Percentiles rank a stretch among this genome's conserved stretches.
These are phyloP conservation scores for Mycena galopus DNA, from an alignment of 768 basidiomycete genomes.

Conservation along the genomic window DNA sequence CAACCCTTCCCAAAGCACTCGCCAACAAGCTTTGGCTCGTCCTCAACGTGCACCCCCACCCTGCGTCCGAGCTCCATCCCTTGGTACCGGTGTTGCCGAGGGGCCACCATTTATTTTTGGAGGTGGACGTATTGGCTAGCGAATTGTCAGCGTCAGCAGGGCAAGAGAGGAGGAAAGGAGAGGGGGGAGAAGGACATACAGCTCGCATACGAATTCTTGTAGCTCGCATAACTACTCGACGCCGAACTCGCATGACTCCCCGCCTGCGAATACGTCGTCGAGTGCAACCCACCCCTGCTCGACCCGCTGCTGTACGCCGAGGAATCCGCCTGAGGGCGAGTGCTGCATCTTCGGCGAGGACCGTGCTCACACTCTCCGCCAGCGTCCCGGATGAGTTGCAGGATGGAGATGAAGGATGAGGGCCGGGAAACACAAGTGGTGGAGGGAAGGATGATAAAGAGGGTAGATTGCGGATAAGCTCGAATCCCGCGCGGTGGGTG, in stretches of 20 bases:
- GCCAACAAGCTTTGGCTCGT: slow-evolving; percentile 82
- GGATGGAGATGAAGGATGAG: too few species aligned
- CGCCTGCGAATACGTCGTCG: slow-evolving; percentile 1
- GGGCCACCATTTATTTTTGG: background rate
- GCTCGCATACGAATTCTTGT: slow-evolving; percentile 13
- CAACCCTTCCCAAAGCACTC: slow-evolving; percentile 68
- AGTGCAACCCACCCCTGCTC: background rate
- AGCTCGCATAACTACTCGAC: slow-evolving; percentile 2
- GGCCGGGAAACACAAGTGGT: too few species aligned
- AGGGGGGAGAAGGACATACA: background rate
- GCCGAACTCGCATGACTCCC: slow-evolving; percentile 20
- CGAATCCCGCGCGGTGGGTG: too few species aligned
- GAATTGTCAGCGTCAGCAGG: background rate
- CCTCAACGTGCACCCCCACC: slow-evolving; percentile 87
- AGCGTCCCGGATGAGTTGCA: background rate
- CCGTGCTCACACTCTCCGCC: background rate
- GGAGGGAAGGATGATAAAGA: too few species aligned
- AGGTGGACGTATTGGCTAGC: background rate
- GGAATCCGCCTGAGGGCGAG: background rate
- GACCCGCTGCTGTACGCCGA: background rate
- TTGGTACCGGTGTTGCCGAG: slow-evolving; percentile 3
- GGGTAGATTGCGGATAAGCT: too few species aligned
- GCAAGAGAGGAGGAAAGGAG: background rate
- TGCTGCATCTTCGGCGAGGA: background rate
- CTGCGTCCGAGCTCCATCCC: slow-evolving; percentile 60